phyloP scores from a whole-genome alignment of 1,284 basidiomycete genomes.

The Fomitopsis schrenkii region DNA sequence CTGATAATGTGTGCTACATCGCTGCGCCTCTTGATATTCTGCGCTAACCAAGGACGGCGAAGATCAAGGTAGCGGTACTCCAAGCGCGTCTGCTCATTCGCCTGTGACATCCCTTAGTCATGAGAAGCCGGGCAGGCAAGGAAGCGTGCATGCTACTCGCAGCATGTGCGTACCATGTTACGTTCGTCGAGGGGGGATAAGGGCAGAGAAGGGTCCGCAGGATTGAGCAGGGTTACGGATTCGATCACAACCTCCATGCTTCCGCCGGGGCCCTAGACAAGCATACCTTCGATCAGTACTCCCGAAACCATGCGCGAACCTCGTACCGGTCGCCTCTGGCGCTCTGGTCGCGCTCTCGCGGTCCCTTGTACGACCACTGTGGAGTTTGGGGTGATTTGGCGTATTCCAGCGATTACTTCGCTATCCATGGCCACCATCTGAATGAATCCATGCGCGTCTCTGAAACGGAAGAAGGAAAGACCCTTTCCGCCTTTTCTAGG shows the following conservation, averaged over 20 bases:
- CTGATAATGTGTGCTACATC: constrained; percentile 77
- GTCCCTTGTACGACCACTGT: constrained; percentile 71
- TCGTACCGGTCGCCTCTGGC: constrained; percentile 45
- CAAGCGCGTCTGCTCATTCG: constrained; percentile 82
- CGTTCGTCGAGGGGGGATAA: constrained; percentile 77
- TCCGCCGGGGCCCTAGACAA: constrained; percentile 53
- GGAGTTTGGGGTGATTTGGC: constrained; percentile 69
- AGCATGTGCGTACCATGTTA: constrained; percentile 55
- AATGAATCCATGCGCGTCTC: constrained; percentile 69
- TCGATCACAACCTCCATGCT: constrained; percentile 80
- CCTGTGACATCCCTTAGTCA: constrained; percentile 35
- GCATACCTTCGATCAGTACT: not conserved
- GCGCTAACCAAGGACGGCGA: constrained; percentile 66
- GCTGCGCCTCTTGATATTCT: constrained; percentile 80
- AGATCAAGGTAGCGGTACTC: constrained; percentile 89
- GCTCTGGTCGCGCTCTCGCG: constrained; percentile 60
- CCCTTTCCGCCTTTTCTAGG: constrained; percentile 62
- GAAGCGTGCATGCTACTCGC: constrained; percentile 5
- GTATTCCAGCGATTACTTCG: constrained; percentile 42
- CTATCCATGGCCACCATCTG: constrained; percentile 66
- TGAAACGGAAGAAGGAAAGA: constrained; percentile 78
- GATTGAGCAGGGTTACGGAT: constrained; percentile 72
- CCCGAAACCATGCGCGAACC: constrained; percentile 2
- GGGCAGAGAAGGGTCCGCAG: constrained; percentile 66
- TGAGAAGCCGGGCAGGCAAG: not conserved